These are phyloP conservation scores for Podaxis sp. DNA, from an alignment of 768 basidiomycete genomes.

Conservation along the genomic window DNA sequence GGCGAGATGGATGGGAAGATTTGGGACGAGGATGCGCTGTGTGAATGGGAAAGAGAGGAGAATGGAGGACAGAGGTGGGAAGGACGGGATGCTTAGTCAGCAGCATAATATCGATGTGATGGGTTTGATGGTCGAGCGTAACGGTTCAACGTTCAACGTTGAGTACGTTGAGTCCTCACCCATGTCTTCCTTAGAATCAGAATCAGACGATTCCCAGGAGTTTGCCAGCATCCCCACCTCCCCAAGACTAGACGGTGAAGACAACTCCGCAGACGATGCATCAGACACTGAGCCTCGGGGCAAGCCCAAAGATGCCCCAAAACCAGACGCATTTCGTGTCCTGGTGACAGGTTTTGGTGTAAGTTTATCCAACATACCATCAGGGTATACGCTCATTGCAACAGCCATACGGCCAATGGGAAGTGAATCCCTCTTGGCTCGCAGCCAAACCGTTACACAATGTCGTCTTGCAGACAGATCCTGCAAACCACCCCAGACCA, in stretches of 20 bases:
- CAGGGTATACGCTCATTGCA: conserved; percentile 19
- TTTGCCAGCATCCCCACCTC: conserved; percentile 7
- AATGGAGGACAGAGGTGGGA: conserved; percentile 18
- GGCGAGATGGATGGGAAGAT: conserved; percentile 44
- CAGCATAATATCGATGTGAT: not conserved
- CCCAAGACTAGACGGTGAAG: not conserved
- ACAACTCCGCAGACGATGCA: not conserved
- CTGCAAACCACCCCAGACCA: conserved; percentile 21
- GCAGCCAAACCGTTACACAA: conserved; percentile 66
- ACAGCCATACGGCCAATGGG: conserved; percentile 57
- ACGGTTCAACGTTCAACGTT: no score
- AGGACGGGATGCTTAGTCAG: conserved; percentile 15
- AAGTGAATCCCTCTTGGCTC: conserved; percentile 71
- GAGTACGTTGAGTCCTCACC: not conserved
- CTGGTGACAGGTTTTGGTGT: conserved; percentile 40
- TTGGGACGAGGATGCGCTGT: conserved; percentile 62
- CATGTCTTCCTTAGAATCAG: conserved; percentile 8
- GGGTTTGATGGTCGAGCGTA: not conserved
- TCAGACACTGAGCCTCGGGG: not conserved
- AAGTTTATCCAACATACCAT: conserved; percentile 17
- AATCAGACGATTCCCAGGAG: conserved; percentile 13
- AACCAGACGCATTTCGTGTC: conserved; percentile 27
- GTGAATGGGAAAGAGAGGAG: conserved; percentile 50
- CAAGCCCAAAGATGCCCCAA: conserved; percentile 1
- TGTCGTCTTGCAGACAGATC: conserved; percentile 43